These are phyloP conservation scores for Calonectria pauciramosa DNA, from an alignment of 2,329 filamentous ascomycete genomes.

Conservation along the genomic window DNA sequence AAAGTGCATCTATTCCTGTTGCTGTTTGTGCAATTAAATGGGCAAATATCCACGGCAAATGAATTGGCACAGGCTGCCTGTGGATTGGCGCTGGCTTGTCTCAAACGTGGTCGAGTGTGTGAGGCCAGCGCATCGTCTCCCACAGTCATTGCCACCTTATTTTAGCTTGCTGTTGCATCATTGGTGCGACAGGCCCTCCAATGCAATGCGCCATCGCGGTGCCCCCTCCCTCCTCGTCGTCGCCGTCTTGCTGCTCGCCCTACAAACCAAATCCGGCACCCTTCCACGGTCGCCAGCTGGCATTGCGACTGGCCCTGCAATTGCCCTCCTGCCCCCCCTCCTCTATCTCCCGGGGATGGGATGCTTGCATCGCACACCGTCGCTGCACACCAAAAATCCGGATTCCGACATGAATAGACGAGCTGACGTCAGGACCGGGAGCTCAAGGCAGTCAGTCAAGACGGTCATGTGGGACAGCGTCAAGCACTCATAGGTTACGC, in stretches of 20 bases:
- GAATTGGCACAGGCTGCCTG: neutral
- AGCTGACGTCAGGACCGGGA: conserved; percentile 10
- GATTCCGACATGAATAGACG: conserved; percentile 6
- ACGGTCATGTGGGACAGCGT: neutral
- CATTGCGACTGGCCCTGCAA: neutral
- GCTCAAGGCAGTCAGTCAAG: neutral
- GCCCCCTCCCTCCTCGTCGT: neutral
- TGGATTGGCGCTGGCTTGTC: neutral
- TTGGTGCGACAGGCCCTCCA: conserved; percentile 5
- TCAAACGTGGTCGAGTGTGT: conserved; percentile 20
- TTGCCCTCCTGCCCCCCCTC: neutral
- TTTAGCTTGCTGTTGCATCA: neutral
- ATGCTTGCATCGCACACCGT: neutral
- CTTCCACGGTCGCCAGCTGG: neutral
- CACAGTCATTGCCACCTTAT: neutral
- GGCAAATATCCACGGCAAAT: conserved; percentile 1
- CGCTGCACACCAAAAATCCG: neutral
- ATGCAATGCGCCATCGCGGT: conserved; percentile 3
- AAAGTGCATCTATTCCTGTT: conserved; percentile 10
- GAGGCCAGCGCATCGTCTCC: conserved; percentile 17
- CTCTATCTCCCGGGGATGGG: neutral
- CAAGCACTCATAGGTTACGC: neutral
- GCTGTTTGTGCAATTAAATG: neutral
- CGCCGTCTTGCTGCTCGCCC: neutral
- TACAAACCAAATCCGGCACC: neutral